Evolutionary conservation across 352 stramenopile genomes (phyloP).

Genomic region (Blastocystis sp.): DNA sequence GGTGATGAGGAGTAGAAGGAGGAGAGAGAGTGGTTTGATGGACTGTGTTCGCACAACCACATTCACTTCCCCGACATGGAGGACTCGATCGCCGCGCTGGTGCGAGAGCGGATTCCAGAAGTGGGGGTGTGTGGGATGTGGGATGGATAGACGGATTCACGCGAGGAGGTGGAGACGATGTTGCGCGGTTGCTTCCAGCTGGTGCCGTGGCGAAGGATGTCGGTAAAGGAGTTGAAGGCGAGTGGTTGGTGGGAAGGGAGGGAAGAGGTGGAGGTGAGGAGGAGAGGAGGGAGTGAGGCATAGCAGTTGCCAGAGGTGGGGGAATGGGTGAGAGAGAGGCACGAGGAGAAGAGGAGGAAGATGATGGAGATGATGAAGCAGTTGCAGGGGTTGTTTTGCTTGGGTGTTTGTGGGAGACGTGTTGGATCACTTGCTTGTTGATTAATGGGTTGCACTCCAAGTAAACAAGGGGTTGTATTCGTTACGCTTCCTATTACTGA

Average conservation of each 20-base stretch:
- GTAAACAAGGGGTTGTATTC: too few species aligned
- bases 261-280: neutral
- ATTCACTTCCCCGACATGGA: neutral
- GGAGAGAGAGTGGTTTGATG: neutral
- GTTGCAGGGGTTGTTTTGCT: neutral
- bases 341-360: neutral
- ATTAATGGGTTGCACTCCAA: too few species aligned
- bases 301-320: neutral
- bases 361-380: constrained; percentile 19
- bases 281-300: neutral
- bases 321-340: neutral
- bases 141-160: too few species aligned
- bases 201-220: neutral
- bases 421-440: too few species aligned
- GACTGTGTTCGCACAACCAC: neutral
- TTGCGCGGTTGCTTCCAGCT: constrained; percentile 8
- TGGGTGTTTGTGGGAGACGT: too few species aligned
- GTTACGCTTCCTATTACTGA: neutral
- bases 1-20: neutral
- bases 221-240: neutral
- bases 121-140: too few species aligned
- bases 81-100: neutral
- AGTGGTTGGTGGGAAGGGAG: neutral
- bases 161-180: neutral
- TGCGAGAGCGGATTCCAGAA: neutral